Evolutionary conservation across 257 asterid genomes (phyloP).

Genomic region (Solanum paucissectum): DNA sequence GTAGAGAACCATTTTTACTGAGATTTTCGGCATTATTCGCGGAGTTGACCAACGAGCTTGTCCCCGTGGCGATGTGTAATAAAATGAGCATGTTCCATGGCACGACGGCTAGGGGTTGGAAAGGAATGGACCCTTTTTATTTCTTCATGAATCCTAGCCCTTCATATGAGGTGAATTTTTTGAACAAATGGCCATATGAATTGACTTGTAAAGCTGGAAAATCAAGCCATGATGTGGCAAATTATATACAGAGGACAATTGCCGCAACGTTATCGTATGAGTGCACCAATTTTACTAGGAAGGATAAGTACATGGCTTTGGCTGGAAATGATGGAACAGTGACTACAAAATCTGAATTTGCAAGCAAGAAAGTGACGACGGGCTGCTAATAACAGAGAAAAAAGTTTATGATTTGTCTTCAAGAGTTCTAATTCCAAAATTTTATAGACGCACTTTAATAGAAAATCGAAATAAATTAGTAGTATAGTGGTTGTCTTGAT

Average conservation of each 20-base stretch:
- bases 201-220: constrained; percentile 53
- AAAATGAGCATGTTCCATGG: constrained; percentile 79
- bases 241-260: constrained; percentile 56
- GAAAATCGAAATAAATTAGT: background rate
- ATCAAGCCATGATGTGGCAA: constrained; percentile 70
- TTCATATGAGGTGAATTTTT: constrained; percentile 55
- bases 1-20: constrained; percentile 66
- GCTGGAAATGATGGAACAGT: constrained; percentile 76
- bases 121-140: constrained; percentile 73
- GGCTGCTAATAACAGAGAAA: constrained; percentile 26
- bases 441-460: background rate
- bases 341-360: constrained; percentile 19
- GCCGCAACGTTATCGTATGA: constrained; percentile 54
- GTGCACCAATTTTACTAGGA: constrained; percentile 70
- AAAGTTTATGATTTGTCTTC: background rate
- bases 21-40: constrained; percentile 69
- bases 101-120: constrained; percentile 83
- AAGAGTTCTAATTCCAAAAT: background rate
- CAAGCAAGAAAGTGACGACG: constrained; percentile 17
- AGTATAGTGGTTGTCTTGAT: background rate
- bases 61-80: constrained; percentile 62
- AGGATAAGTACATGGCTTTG: constrained; percentile 68
- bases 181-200: constrained; percentile 46
- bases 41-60: constrained; percentile 53
- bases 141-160: constrained; percentile 90